These are phyloP conservation scores for Podospora bellae-mahoneyi DNA, from an alignment of 495 filamentous ascomycete genomes.

Conservation along the genomic window DNA sequence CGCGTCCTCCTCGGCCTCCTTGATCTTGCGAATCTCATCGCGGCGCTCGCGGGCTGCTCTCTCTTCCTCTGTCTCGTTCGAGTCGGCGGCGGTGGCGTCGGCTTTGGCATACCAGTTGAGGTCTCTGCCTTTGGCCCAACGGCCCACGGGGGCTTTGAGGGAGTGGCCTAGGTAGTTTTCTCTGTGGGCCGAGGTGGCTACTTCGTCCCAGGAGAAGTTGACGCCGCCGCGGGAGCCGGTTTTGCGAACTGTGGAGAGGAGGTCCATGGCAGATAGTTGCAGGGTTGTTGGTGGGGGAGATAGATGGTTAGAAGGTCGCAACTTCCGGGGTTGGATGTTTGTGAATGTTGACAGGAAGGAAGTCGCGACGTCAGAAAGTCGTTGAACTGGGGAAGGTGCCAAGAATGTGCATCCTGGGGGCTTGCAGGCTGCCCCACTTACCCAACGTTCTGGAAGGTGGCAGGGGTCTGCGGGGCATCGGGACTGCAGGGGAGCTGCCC, in stretches of 20 bases:
- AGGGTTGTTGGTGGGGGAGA: neutral
- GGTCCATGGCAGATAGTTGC: constrained; percentile 64
- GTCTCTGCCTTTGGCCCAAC: constrained; percentile 90
- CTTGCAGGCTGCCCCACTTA: neutral
- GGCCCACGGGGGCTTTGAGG: constrained; percentile 90
- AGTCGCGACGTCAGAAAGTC: neutral
- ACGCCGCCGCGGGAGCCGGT: constrained; percentile 89
- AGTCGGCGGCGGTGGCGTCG: constrained; percentile 45
- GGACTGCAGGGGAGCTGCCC: neutral
- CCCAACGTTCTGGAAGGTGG: neutral
- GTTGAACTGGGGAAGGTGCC: neutral
- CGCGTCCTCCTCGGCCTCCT: constrained; percentile 91
- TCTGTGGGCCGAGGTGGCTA: constrained; percentile 78
- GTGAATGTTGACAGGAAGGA: neutral
- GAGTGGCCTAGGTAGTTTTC: constrained; percentile 98
- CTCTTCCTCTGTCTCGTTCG: constrained; percentile 59
- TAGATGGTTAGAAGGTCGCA: neutral
- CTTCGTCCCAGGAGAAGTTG: constrained; percentile 96
- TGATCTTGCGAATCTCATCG: constrained; percentile 77
- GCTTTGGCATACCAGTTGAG: constrained; percentile 84
- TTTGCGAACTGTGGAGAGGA: constrained; percentile 88
- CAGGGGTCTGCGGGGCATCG: too few relatives aligned
- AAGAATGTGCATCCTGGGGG: neutral
- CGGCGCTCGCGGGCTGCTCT: constrained; percentile 60
- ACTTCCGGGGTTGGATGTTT: neutral